Conservation (phyloP, 148 eudicot species). For the Rhododendron ovatum region DNA sequence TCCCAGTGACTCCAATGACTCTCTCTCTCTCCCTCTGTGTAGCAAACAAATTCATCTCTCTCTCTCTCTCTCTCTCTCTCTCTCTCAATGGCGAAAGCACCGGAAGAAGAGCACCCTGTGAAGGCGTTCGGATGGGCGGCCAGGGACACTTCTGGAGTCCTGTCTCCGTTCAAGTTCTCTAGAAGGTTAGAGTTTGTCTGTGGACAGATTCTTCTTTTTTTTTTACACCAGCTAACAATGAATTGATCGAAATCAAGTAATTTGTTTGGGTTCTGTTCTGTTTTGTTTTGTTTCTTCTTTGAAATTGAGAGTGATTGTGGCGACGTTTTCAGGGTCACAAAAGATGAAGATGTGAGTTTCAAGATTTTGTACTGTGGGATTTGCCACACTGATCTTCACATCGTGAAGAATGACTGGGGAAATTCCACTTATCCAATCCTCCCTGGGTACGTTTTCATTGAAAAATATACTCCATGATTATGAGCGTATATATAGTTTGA, state of each 20-base stretch:
- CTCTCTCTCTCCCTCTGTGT: background rate
- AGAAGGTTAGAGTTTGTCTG: conserved; percentile 8
- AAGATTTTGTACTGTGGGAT: conserved; percentile 12
- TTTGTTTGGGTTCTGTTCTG: background rate
- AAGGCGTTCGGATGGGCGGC: conserved; percentile 11
- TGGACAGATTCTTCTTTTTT: background rate
- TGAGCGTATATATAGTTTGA: background rate
- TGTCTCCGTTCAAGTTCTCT: conserved; percentile 3
- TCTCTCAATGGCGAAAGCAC: conserved; percentile 1
- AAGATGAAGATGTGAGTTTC: conserved; percentile 4
- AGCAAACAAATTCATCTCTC: background rate
- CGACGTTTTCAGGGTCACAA: background rate
- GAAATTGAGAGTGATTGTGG: background rate
- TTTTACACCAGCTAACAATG: background rate
- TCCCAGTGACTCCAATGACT: no score
- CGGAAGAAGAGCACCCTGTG: conserved; percentile 8
- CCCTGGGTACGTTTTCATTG: background rate
- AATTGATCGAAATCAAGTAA: background rate
- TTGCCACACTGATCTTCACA: conserved; percentile 9
- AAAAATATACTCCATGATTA: background rate
- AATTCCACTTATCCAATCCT: background rate
- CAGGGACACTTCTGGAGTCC: conserved; percentile 1
- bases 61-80: background rate
- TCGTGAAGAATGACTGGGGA: background rate
- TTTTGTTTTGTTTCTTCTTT: background rate